Conservation (phyloP, 139 green algal species). For the Chlamydomonas eustigma region DNA sequence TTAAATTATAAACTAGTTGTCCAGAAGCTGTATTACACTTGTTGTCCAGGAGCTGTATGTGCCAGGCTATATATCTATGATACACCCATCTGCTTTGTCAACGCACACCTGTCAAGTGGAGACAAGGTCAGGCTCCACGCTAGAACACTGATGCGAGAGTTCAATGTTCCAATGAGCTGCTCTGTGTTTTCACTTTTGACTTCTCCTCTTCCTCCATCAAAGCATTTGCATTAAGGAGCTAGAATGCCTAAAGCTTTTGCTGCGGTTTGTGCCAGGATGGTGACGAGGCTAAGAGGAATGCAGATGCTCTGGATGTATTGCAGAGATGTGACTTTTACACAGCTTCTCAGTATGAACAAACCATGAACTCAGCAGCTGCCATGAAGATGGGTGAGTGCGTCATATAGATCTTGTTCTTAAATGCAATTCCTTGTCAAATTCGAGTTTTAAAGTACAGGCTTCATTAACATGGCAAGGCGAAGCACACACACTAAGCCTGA, state of each 20-base stretch:
- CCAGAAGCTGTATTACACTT: neutral
- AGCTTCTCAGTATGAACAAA: conserved; percentile 1
- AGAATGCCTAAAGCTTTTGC: no score
- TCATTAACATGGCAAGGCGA: no score
- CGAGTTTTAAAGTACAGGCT: no score
- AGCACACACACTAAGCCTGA: no score
- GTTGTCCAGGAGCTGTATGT: conserved; percentile 55
- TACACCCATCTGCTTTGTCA: conserved; percentile 57
- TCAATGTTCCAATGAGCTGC: no score
- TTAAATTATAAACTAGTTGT: no score
- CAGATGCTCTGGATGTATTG: conserved; percentile 64
- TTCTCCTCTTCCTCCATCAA: no score
- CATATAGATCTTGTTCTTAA: no score
- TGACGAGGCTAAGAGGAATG: conserved; percentile 64
- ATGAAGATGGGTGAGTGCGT: conserved; percentile 24
- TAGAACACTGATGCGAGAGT: no score
- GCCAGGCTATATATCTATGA: conserved; percentile 66
- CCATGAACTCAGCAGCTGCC: conserved; percentile 18
- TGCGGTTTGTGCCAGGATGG: conserved; percentile 44
- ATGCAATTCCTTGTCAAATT: no score
- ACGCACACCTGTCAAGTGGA: conserved; percentile 61
- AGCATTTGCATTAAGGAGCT: no score
- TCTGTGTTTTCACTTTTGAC: no score
- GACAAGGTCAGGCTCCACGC: conserved; percentile 32
- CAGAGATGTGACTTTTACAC: conserved; percentile 44